Base-by-base conservation (phyloP, 306 rosid genomes). In the Rosa rugosa region DNA sequence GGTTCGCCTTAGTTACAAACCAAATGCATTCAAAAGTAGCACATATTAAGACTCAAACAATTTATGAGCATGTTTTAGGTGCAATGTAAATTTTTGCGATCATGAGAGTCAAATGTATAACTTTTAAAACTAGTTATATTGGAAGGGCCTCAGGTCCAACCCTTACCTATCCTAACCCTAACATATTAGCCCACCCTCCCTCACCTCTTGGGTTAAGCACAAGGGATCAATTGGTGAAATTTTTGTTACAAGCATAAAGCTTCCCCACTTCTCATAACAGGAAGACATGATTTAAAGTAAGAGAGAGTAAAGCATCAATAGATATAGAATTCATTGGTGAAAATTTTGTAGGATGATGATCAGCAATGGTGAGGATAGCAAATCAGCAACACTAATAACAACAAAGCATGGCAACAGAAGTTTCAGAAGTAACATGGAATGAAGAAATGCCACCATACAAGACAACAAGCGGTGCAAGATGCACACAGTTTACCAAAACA, bases 361-460 rank as follows among this genome's bases (percentile, higher is more conserved):
- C n/a, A 36, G 4, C 38, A 11, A 23, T 16, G 23, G 25, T 57
- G 9, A 41, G 31, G 51, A 14, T 57, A 74, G 16, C 5, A 74
- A 40, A 25, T 8, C 62, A 59, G 6, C 11, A 67, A 20, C 2
- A 67, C 42, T 41, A 17, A 6, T 40, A 18, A 40, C 72, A 57
- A 42, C 25, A 41, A 40, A 59, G 11, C 7, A 23, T 42, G 22
- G 17, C 69, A 59, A 44, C 44, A 75, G 67, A 59, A 75, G 38
- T 42, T 59, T 42, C 25, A 59, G 25, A 14, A 25, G 41, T 25
- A 23, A 56, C 36, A 17, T 57, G 66, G 22, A 38, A 74, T 12
- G 77, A 56, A 53, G 36, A 59, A n/a, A 74, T 74, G 25, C 18
- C 5, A 20, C 8, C 27, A 73, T 69, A 60, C 75, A 68, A 16